Base-by-base conservation (phyloP, 208 protist species). In the Leishmania turanica region DNA sequence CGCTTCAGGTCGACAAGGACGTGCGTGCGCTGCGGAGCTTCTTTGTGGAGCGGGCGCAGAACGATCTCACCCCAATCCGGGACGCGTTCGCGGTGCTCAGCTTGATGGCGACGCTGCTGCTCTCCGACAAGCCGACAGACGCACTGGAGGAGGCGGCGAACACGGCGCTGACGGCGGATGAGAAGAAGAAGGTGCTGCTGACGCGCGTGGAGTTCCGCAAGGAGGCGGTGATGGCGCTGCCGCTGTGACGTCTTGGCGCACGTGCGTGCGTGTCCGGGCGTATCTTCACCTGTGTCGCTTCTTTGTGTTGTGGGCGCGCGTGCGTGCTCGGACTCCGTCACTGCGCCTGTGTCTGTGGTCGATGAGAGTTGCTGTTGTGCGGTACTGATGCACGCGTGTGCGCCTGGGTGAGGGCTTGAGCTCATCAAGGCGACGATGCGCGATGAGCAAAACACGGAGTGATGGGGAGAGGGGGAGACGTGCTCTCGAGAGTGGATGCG, bases 1-100 rank as follows among this genome's bases (percentile, higher is more conserved):
- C 92, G 21, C 75, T 97, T 77, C 94, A 96, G 82, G 78, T 95
- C 0, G 94, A 97, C 79, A 93, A 95, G 78, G 94, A 97, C 24
- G 86, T 96, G 31, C 92, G 94, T 0, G 88, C 87, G 27, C 65
- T 97, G 15, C 91, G 92, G 11, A 79, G 81, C 19, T 94, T 96
- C 64, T 94, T 97, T 76, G 66, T 90, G 27, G 78, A 79, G 49
- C 85, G 79, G 0, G 88, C 89, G 19, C 85, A 91, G 47, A 78
- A 69, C 27, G 91, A 96, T n/a, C 60, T 90, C 58, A 88, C 88
- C 51, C 81, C 84, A 0, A 77, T 96, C 40, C 90, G 91, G 21
- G 86, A 87, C 11, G 83, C 83, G 37, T 97, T 95, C 70, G 75
- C 87, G 27, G 69, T 73, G 27, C 84, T 97, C 24, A 87, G 77